A percentile compares a stretch with the other conserved stretches of the same genome.
phyloP scores from a whole-genome alignment of 352 stramenopile genomes.

The Hyaloperonospora brassicae region DNA sequence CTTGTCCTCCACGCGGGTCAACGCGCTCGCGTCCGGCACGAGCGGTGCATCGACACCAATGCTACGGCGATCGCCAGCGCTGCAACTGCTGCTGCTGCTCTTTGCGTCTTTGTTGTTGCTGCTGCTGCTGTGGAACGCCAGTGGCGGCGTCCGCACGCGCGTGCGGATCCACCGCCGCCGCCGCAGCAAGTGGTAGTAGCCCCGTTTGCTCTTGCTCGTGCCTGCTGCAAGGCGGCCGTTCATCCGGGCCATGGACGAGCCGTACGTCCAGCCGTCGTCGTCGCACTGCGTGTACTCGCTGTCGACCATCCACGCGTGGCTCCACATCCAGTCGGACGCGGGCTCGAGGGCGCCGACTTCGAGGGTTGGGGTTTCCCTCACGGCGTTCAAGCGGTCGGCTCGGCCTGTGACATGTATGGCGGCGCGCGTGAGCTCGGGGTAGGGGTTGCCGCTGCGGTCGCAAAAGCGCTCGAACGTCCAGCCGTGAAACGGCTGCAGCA shows the following conservation, averaged over 20 bases:
- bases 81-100: neutral
- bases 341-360: constrained; percentile 53
- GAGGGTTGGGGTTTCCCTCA: constrained; percentile 27
- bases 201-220: constrained; percentile 62
- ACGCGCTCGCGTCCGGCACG: constrained; percentile 2
- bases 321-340: constrained; percentile 77
- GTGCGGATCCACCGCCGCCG: constrained; percentile 74
- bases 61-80: too few species aligned
- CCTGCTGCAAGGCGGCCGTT: constrained; percentile 73
- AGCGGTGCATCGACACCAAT: constrained; percentile 1
- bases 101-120: constrained; percentile 1
- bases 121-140: constrained; percentile 6
- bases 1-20: constrained; percentile 5
- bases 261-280: constrained; percentile 81
- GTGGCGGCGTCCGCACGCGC: constrained; percentile 52
- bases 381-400: constrained; percentile 48
- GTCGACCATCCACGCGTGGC: constrained; percentile 64
- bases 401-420: constrained; percentile 32
- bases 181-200: constrained; percentile 76
- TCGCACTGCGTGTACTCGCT: constrained; percentile 76
- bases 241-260: constrained; percentile 73
- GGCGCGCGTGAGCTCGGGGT: constrained; percentile 42
- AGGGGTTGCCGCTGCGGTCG: constrained; percentile 70
- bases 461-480: constrained; percentile 77
- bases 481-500: constrained; percentile 72